These are phyloP conservation scores for Zangia roseola DNA, from an alignment of 768 basidiomycete species.

Conservation along the genomic window DNA sequence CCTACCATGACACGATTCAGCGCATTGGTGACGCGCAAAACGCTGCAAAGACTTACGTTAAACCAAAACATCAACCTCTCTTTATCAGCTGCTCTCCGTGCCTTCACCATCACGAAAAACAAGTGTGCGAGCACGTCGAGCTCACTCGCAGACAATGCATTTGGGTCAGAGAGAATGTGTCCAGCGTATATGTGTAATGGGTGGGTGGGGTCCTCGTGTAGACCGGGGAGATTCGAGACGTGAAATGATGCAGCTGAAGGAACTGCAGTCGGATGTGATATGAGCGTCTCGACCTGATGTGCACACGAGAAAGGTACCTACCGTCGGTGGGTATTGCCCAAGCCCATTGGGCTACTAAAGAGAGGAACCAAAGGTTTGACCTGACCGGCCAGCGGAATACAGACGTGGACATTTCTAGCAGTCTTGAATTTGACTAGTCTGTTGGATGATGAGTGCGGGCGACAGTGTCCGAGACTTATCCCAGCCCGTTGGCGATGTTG, in stretches of 20 bases:
- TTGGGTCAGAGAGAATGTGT: slow-evolving; percentile 78
- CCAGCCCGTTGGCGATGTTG: neutral
- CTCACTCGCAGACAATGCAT: slow-evolving; percentile 44
- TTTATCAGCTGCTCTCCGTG: slow-evolving; percentile 83
- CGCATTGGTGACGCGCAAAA: neutral
- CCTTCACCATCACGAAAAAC: slow-evolving; percentile 89
- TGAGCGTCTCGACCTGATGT: neutral
- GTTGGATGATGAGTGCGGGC: neutral
- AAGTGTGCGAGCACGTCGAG: slow-evolving; percentile 75
- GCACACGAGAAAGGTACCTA: slow-evolving; percentile 23
- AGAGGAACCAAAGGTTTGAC: slow-evolving; percentile 18
- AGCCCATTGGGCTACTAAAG: slow-evolving; percentile 3
- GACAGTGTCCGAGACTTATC: neutral
- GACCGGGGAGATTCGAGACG: slow-evolving; percentile 70
- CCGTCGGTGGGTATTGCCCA: slow-evolving; percentile 41
- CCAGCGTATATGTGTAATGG: slow-evolving; percentile 84
- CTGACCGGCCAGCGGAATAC: slow-evolving; percentile 6
- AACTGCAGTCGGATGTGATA: slow-evolving; percentile 36
- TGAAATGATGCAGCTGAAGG: slow-evolving; percentile 86
- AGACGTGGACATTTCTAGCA: slow-evolving; percentile 5
- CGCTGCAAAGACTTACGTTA: slow-evolving; percentile 56
- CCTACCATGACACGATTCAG: slow-evolving; percentile 43
- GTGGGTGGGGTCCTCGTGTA: slow-evolving; percentile 67
- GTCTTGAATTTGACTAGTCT: neutral
- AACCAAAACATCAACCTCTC: slow-evolving; percentile 95